Evolutionary conservation across 2,329 filamentous ascomycete genomes (phyloP).

Genomic region (Aspergillus sp.): DNA sequence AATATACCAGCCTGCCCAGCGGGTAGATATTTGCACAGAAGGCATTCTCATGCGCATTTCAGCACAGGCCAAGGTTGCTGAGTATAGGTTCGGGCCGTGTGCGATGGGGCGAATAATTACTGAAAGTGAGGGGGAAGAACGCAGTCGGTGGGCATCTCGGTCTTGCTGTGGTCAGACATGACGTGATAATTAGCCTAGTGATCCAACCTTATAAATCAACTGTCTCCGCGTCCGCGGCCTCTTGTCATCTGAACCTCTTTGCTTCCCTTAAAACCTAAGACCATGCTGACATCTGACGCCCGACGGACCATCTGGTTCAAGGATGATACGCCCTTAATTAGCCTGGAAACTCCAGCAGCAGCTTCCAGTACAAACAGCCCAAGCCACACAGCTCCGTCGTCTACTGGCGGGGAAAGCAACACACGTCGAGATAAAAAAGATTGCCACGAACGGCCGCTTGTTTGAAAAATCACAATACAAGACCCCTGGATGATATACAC

Average conservation of each 20-base stretch:
- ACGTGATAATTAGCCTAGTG: background rate
- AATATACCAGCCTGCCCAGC: too few relatives aligned
- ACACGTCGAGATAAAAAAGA: too few relatives aligned
- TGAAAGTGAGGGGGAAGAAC: background rate
- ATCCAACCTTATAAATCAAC: background rate
- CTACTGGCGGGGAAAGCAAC: too few relatives aligned
- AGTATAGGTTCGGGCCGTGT: background rate
- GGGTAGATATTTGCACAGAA: too few relatives aligned
- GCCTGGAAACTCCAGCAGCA: too few relatives aligned
- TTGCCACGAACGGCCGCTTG: too few relatives aligned
- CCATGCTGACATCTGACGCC: background rate
- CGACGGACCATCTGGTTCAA: background rate
- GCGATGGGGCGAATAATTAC: background rate
- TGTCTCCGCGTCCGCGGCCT: background rate
- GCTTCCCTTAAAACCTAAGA: background rate
- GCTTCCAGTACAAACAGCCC: too few relatives aligned
- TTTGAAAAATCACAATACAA: too few relatives aligned
- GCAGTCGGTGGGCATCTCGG: background rate
- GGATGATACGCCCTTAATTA: background rate
- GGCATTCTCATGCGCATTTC: background rate
- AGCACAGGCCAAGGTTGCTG: background rate
- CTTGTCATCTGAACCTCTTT: background rate
- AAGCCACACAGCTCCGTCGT: too few relatives aligned
- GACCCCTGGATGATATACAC: too few relatives aligned
- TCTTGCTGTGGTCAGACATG: background rate